phyloP scores from a whole-genome alignment of 192 early-diverging fungal genomes.

The Backusella psychrophila region DNA sequence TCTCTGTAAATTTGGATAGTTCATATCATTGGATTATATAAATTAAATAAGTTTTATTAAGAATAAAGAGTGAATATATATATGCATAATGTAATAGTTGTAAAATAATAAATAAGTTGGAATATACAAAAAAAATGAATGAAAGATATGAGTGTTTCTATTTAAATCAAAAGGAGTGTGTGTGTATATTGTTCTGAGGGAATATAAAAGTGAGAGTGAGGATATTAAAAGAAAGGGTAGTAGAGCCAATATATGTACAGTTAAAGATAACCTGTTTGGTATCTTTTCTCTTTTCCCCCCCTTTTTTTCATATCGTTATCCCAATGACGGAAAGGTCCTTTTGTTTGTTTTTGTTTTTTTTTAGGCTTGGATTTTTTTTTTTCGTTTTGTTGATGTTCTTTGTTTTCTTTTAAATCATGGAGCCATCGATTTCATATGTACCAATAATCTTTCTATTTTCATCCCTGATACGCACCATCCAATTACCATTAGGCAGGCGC shows the following conservation, averaged over 20 bases:
- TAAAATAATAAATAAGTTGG: not conserved
- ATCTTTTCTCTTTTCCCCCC: not conserved
- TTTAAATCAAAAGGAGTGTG: not conserved
- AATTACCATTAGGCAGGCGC: slow-evolving; percentile 34
- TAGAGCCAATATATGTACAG: not conserved
- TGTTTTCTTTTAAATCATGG: slow-evolving; percentile 24
- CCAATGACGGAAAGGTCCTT: not conserved
- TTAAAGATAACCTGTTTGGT: not conserved
- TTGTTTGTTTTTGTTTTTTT: slow-evolving; percentile 1
- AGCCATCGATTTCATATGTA: slow-evolving; percentile 34
- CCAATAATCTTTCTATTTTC: slow-evolving; percentile 31
- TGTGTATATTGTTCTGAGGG: not conserved
- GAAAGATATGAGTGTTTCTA: not conserved
- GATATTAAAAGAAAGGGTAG: not conserved
- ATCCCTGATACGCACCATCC: slow-evolving; percentile 30
- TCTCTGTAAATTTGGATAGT: not conserved
- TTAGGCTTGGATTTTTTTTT: not conserved
- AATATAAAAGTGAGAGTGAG: not conserved
- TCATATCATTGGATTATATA: not conserved
- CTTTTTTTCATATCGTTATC: not conserved
- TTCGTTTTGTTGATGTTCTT: not conserved
- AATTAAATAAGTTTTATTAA: not conserved
- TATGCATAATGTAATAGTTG: not conserved
- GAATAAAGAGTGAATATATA: not conserved
- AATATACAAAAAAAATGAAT: not conserved